These are phyloP conservation scores for Tympanopsis confertula DNA, from an alignment of 2,329 filamentous ascomycete genomes.

Conservation along the genomic window DNA sequence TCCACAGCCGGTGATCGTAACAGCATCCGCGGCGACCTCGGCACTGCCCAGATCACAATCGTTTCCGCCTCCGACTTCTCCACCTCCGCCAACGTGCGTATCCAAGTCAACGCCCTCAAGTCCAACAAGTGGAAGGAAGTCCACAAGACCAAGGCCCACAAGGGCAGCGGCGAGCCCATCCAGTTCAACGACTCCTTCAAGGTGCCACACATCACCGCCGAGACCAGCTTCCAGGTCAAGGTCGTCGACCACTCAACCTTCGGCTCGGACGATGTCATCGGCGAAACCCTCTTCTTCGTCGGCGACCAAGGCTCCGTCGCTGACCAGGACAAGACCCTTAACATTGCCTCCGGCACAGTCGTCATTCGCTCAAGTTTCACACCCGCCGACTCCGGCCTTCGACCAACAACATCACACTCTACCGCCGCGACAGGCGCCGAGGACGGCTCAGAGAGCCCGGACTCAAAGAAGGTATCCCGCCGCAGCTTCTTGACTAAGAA, in stretches of 20 bases:
- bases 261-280: constrained; percentile 72
- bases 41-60: constrained; percentile 70
- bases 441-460: neutral
- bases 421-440: neutral
- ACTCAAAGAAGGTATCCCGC: neutral
- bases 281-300: constrained; percentile 21
- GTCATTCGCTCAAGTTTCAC: neutral
- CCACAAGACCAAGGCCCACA: constrained; percentile 86
- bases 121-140: constrained; percentile 62
- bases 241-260: constrained; percentile 75
- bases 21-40: constrained; percentile 53
- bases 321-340: neutral
- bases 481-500: constrained; percentile 1
- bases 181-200: constrained; percentile 74
- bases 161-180: constrained; percentile 51
- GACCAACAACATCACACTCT: neutral
- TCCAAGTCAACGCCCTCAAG: constrained; percentile 56
- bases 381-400: neutral
- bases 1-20: constrained; percentile 56
- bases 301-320: neutral
- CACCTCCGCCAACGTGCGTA: constrained; percentile 64
- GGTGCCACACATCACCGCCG: constrained; percentile 74
- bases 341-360: neutral
- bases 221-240: constrained; percentile 74
- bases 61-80: constrained; percentile 71